Conservation (phyloP, 148 eudicot species). For the Rhododendron simsii region DNA sequence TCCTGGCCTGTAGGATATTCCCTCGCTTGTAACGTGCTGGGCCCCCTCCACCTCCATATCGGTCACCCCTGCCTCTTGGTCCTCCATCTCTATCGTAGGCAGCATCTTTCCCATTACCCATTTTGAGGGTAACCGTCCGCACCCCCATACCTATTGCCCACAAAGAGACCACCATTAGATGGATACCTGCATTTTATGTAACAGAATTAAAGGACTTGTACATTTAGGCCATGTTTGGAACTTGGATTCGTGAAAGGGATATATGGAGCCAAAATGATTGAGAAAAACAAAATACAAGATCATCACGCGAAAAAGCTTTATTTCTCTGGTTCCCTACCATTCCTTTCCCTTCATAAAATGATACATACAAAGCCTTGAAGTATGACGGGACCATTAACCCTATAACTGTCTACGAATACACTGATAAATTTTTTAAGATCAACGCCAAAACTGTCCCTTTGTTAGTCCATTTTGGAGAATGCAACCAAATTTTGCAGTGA, state of each 20-base stretch:
- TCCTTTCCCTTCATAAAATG: background rate
- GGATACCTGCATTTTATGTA: slow-evolving; percentile 23
- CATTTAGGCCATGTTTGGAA: background rate
- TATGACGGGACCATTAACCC: background rate
- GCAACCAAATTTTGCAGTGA: background rate
- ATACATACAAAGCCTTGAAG: background rate
- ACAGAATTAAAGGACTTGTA: background rate
- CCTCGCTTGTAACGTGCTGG: slow-evolving; percentile 16
- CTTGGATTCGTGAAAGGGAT: background rate
- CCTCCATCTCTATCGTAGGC: slow-evolving; percentile 23
- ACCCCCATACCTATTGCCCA: slow-evolving; percentile 28
- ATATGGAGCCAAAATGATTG: too few species aligned
- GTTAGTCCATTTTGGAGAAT: background rate
- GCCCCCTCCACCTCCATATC: slow-evolving; percentile 23
- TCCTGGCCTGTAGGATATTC: slow-evolving; percentile 16
- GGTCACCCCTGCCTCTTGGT: slow-evolving; percentile 15
- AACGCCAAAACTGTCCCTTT: background rate
- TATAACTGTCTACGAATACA: background rate
- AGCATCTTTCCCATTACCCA: slow-evolving; percentile 27
- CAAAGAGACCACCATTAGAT: slow-evolving; percentile 24
- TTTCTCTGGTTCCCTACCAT: background rate
- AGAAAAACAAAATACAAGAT: too few species aligned
- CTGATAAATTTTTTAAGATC: background rate
- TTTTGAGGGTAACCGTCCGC: slow-evolving; percentile 21
- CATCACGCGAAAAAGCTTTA: background rate